Base-by-base conservation (phyloP, 2,329 filamentous ascomycete genomes). In the Curvularia eragrostidis region DNA sequence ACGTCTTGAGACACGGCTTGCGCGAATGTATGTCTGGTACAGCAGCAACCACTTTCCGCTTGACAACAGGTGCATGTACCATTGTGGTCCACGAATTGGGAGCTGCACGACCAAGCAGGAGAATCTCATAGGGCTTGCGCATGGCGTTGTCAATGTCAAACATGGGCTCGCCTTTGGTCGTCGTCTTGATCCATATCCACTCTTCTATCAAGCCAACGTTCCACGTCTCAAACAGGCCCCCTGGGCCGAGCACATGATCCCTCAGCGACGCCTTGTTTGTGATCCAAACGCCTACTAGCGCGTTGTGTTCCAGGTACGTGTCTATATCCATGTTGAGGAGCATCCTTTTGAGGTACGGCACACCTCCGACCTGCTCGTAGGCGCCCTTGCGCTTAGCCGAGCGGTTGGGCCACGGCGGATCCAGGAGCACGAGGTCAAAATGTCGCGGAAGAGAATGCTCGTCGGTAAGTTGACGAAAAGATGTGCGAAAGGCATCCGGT, bases 361-460 rank as follows among this genome's bases (percentile, higher is more conserved):
- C 70, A 73, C 63, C 81, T 67, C 68, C 67, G 42, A 71, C 72
- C 73, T 63, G 76, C 68, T 71, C 87, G 84, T 62, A 82, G 1
- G 65, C 77, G 78, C 75, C 81, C 67, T 85, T 87, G 38, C 89
- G 82, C 64, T 84, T 84, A 13, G 86, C 91, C 5, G 90, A 93
- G 44, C 87, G 84, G 70, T 92, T 94, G 0, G 91, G 90, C 91
- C 91, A 94, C 1, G 91, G 91, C 3, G 91, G 91, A 70, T 94
- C 91, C 19, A 93, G 78, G 7, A 93, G 73, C 36, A 93, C 80
- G 43, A 93, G 79, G 62, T 90, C 80, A 73, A 94, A 93, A 6
- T 73, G 67, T 19, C 79, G 60, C 72, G 75, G 62, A 82, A 83
- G 62, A 73, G 80, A 67, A 26, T 76, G 62, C 26, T 75, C 65